Percentiles rank a stretch among this genome's conserved stretches.
These are phyloP conservation scores for Apiospora malaysiana DNA, from an alignment of 2,329 filamentous ascomycete species.

Conservation along the genomic window DNA sequence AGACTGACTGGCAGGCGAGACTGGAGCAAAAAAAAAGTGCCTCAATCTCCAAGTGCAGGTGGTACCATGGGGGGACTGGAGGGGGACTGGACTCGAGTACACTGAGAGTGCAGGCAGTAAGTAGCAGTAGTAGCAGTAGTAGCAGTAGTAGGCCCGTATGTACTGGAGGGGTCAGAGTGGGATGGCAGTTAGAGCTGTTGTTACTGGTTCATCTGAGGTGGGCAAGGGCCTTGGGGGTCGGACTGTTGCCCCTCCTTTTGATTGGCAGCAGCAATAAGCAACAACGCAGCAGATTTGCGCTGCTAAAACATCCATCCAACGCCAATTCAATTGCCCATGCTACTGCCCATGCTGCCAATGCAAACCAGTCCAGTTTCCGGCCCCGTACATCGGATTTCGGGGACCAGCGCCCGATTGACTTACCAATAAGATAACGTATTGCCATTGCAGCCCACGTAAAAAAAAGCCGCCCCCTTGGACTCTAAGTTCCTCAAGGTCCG, in stretches of 20 bases:
- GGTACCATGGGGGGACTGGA: background rate
- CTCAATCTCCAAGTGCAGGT: background rate
- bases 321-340: too few relatives aligned
- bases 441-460: background rate
- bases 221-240: background rate
- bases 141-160: background rate
- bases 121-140: background rate
- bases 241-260: constrained; percentile 15
- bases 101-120: background rate
- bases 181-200: constrained; percentile 6
- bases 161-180: constrained; percentile 18
- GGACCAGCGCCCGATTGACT: background rate
- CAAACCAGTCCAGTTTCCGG: too few relatives aligned
- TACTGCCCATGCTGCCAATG: too few relatives aligned
- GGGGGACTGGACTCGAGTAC: constrained; percentile 1
- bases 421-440: constrained; percentile 14
- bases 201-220: constrained; percentile 18
- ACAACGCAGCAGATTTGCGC: background rate
- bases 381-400: constrained; percentile 9
- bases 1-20: background rate
- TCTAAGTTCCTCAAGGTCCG: background rate
- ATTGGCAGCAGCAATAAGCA: constrained; percentile 11
- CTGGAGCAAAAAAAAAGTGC: background rate
- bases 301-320: background rate
- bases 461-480: background rate